Base-by-base conservation (phyloP, 1,139 yeast genomes). In the Hansenula anomala region DNA sequence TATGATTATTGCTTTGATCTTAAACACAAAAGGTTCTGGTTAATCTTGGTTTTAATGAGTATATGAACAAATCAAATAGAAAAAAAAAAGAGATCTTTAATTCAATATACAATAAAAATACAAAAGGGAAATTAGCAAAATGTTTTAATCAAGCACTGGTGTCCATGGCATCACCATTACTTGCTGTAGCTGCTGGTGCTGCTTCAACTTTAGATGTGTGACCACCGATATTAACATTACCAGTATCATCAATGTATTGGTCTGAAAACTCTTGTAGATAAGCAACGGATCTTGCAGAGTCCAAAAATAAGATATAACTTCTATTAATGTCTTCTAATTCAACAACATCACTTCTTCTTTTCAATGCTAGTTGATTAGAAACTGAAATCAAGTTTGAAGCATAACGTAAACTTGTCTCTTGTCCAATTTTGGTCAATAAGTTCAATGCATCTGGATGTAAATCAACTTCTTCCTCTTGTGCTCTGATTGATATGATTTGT, bases 381-480 rank as follows among this genome's bases (percentile, higher is more conserved):
- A 92, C 96, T 9, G 96, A 73, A 44, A 92, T 87, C 62, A 92
- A 75, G 63, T 94, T 94, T 28, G 96, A 73, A 13, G 97, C 94
- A 61, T 94, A 94, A 58, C 99, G 79, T 58, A 94, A 76, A 58
- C 94, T 82, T 6, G 97, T 87, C 60, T 94, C 97, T 49, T 77
- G 75, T 13, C 97, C 97, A 52, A 90, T 89, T 63, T 90, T 90
- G 24, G 97, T 88, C 52, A 94, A 75, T 52, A 92, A 71, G 34
- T 88, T 95, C 49, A 92, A 71, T 0, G 97, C 97, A 60, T 90
- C 97, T 6, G 75, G 71, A 20, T 80, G 66, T 48, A 92, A 69
- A 52, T 88, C 96, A 34, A 87, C 94, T 63, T 92, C 98, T 63
- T 94, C 99, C 60, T 92, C 98, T 53, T 80, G 84, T n/a, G 97